phyloP scores from a whole-genome alignment of 371 early-diverging fungal species.

The Catenaria anguillulae region DNA sequence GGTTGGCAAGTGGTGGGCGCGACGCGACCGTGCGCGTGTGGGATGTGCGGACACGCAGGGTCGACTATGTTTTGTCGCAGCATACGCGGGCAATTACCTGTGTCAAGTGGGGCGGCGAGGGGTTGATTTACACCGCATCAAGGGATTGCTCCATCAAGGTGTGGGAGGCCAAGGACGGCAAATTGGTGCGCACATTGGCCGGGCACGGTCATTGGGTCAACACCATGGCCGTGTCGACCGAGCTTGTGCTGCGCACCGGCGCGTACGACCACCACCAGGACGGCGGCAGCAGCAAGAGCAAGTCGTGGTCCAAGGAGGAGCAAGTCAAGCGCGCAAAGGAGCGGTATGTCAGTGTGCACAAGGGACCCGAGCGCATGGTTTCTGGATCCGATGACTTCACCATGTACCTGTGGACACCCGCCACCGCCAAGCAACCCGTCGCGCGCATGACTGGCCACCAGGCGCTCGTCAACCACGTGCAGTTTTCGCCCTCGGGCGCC shows the following conservation, averaged over 20 bases:
- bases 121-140: slow-evolving; percentile 77
- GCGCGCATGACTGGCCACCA: slow-evolving; percentile 46
- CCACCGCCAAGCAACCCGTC: slow-evolving; percentile 63
- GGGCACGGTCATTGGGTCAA: slow-evolving; percentile 96
- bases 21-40: slow-evolving; percentile 94
- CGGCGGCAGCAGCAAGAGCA: no score
- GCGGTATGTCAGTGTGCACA: slow-evolving; percentile 53
- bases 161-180: slow-evolving; percentile 73
- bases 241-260: slow-evolving; percentile 77
- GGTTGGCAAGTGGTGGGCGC: slow-evolving; percentile 81
- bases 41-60: slow-evolving; percentile 65
- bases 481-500: slow-evolving; percentile 86
- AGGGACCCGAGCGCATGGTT: slow-evolving; percentile 64
- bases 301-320: slow-evolving; percentile 25
- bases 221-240: slow-evolving; percentile 76
- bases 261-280: slow-evolving; percentile 61
- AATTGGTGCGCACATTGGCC: slow-evolving; percentile 60
- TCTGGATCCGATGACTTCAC: slow-evolving; percentile 95
- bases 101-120: slow-evolving; percentile 91
- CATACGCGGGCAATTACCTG: slow-evolving; percentile 86
- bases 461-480: slow-evolving; percentile 75
- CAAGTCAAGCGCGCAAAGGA: slow-evolving; percentile 50
- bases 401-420: slow-evolving; percentile 86
- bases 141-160: slow-evolving; percentile 87
- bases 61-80: slow-evolving; percentile 61